These are phyloP conservation scores for Dendrostoma leiphaemia DNA, from an alignment of 2,329 filamentous ascomycete genomes.

Conservation along the genomic window DNA sequence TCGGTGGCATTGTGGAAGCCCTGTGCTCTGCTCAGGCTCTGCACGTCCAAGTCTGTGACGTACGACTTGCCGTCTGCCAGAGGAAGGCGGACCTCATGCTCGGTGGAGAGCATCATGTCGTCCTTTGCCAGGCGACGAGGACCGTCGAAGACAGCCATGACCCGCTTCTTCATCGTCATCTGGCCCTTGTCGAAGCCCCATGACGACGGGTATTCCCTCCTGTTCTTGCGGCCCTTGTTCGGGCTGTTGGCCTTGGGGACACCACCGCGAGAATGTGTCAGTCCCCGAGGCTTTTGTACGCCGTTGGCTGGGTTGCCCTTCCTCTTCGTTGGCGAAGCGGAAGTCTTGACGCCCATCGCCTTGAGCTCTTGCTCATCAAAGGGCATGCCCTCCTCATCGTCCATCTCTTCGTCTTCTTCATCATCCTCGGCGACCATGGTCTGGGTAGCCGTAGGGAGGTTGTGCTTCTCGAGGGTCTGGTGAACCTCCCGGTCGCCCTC, in stretches of 20 bases:
- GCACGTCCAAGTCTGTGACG: conserved; percentile 89
- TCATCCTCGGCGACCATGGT: conserved; percentile 35
- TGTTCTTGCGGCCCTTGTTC: conserved; percentile 77
- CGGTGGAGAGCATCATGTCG: conserved; percentile 96
- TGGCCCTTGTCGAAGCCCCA: conserved; percentile 92
- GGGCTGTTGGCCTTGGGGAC: conserved; percentile 44
- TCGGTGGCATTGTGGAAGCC: conserved; percentile 77
- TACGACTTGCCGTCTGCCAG: conserved; percentile 75
- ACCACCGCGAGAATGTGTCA: conserved; percentile 77
- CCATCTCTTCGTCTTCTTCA: conserved; percentile 45
- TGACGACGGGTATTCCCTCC: conserved; percentile 87
- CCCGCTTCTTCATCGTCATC: conserved; percentile 98
- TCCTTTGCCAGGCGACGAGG: conserved; percentile 88
- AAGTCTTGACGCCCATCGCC: conserved; percentile 36
- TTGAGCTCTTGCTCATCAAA: conserved; percentile 54
- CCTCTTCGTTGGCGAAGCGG: conserved; percentile 52
- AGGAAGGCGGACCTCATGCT: conserved; percentile 87
- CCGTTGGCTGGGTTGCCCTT: conserved; percentile 57
- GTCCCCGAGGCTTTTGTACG: conserved; percentile 65
- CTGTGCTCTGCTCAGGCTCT: conserved; percentile 84
- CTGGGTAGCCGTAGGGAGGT: conserved; percentile 45
- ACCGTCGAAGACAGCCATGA: conserved; percentile 90
- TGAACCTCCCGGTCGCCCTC: conserved; percentile 62
- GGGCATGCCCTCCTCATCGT: conserved; percentile 55
- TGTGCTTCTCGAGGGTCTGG: conserved; percentile 63